Evolutionary conservation across 2,329 filamentous ascomycete genomes (phyloP), one percentile per base, ranked within the genome.

Genomic region (Pestalotiopsis sp.): DNA sequence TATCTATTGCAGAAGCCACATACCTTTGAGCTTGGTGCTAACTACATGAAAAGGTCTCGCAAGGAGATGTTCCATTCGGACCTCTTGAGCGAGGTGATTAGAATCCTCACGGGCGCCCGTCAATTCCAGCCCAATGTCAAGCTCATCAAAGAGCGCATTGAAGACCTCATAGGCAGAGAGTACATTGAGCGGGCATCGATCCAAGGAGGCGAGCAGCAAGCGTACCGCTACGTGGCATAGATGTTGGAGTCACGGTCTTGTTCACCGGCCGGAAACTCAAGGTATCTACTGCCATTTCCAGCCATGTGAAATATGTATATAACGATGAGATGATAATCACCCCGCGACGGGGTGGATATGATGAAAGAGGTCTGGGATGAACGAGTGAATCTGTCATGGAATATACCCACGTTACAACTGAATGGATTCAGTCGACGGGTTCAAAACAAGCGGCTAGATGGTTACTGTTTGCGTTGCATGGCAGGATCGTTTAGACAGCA

Each of bases 101-200:
- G 85, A n/a, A 91, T 93, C 75, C 84, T 95, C 20, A 36, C 31
- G 6, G 31, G 31, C 31, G 84, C 84, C 0, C 81, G 83, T 64
- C 90, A 91, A 58, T 95, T 95, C 84, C 91, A 89, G 75, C 93
- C 93, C 0, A 92, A 95, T 68, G 86, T 95, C 45, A 84, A 86
- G 38, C 89, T 95, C 81, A 91, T 95, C 81, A 95, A 95, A 85
- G 91, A 89, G 77, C 89, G 90, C n/a, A 91, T 95, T 69, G 93
- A 95, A 78, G 90, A 90, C 71, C 82, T 95, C 64, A 93, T 95
- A 64, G 87, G 89, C 70, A 86, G 92, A 70, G 93, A 95, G 76
- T 95, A 95, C 73, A 83, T 95, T 23, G 92, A 94, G 81, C 88
- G 93, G 13, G 86, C 92, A n/a, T 92, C 94, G 14, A 85, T 85